These are phyloP conservation scores for Solanum piurae DNA, from an alignment of 257 asterid genomes.

Conservation along the genomic window DNA sequence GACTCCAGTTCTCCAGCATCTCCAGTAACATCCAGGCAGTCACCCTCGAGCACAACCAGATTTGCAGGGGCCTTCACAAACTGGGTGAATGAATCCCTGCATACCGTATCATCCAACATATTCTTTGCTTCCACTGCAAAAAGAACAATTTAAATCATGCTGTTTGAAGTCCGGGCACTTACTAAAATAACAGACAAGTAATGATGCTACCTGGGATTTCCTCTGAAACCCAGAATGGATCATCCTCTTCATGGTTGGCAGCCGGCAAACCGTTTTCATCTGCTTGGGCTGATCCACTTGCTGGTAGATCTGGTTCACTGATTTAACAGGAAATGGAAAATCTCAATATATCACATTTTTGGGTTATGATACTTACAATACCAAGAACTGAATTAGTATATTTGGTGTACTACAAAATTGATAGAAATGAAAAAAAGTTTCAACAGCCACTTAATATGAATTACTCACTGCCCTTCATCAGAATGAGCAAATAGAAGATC, in stretches of 20 bases:
- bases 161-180: not conserved
- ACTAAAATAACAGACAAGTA: slow-evolving; percentile 6
- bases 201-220: slow-evolving; percentile 61
- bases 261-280: slow-evolving; percentile 27
- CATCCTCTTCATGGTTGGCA: slow-evolving; percentile 20
- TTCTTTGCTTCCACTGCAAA: slow-evolving; percentile 67
- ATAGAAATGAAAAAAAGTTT: not conserved
- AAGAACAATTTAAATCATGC: slow-evolving; percentile 6
- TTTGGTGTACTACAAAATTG: not conserved
- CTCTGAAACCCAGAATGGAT: slow-evolving; percentile 70
- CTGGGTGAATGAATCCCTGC: slow-evolving; percentile 29
- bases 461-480: not conserved
- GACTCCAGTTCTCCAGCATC: slow-evolving; percentile 93
- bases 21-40: slow-evolving; percentile 71
- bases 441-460: not conserved
- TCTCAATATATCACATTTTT: not conserved
- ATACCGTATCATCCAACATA: slow-evolving; percentile 37
- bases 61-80: slow-evolving; percentile 82
- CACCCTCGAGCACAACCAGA: slow-evolving; percentile 93
- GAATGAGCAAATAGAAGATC: not conserved
- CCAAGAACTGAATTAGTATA: not conserved
- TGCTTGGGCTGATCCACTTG: slow-evolving; percentile 26
- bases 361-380: not conserved
- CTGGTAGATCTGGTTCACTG: slow-evolving; percentile 58
- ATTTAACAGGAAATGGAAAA: slow-evolving; percentile 2